Conservation (phyloP, 306 rosid species). For the Canavalia ensiformis region DNA sequence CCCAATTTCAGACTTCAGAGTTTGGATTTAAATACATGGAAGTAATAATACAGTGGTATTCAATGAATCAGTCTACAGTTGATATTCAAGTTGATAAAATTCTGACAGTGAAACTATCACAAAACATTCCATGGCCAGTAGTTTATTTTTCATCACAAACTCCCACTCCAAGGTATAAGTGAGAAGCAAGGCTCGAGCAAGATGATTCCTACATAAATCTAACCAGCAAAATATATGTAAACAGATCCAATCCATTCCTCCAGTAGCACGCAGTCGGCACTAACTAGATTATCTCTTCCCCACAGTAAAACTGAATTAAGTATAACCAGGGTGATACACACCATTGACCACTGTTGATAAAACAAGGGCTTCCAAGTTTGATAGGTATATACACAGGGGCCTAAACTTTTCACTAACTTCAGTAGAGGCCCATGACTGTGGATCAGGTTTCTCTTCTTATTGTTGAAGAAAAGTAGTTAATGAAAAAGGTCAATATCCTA, state of each 20-base stretch:
- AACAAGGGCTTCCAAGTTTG: neutral
- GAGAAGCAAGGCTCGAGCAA: slow-evolving; percentile 21
- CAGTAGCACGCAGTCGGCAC: neutral
- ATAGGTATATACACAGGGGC: neutral
- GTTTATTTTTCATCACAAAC: neutral
- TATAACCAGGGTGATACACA: neutral
- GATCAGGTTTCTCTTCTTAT: slow-evolving; percentile 13
- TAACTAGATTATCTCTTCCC: neutral
- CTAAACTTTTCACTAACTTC: neutral
- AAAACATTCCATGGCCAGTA: neutral
- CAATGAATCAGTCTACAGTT: neutral
- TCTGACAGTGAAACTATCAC: neutral
- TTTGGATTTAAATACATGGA: neutral
- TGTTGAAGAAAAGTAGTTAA: neutral
- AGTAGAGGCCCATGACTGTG: neutral
- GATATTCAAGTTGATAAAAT: neutral
- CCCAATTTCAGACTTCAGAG: neutral
- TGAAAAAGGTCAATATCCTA: neutral
- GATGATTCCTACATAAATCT: slow-evolving; percentile 8
- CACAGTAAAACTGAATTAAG: neutral
- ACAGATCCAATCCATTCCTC: neutral
- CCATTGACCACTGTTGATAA: neutral
- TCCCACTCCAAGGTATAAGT: neutral
- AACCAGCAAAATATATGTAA: neutral
- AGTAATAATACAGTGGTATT: neutral